Conservation (phyloP, 495 filamentous ascomycete species). For the Xylaria curta region DNA sequence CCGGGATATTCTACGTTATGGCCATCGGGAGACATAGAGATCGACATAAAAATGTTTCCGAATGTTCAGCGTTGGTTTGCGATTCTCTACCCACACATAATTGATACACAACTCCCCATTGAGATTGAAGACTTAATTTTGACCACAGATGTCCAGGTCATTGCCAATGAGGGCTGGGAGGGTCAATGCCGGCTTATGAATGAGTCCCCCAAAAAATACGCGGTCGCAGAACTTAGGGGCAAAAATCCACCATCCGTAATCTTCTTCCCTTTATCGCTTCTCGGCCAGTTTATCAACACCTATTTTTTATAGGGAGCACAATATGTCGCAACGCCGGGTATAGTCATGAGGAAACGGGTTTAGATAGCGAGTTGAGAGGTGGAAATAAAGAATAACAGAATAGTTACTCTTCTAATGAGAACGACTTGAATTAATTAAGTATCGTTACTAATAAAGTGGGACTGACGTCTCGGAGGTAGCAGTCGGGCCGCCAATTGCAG, state of each 20-base stretch:
- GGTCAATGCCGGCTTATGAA: not conserved
- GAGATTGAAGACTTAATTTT: not conserved
- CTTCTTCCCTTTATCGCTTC: not conserved
- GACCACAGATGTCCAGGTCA: not conserved
- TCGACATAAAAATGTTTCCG: too few species aligned
- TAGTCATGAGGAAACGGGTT: not conserved
- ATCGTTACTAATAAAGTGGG: too few species aligned
- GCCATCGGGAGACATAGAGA: too few species aligned
- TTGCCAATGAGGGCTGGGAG: not conserved
- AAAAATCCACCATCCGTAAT: not conserved
- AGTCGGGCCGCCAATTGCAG: constrained; percentile 17
- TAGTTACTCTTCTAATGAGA: not conserved
- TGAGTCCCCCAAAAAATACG: not conserved
- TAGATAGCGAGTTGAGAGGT: not conserved
- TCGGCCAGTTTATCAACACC: not conserved
- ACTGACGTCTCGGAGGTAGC: not conserved
- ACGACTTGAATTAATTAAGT: not conserved
- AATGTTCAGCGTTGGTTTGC: not conserved
- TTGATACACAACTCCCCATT: not conserved
- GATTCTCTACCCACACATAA: not conserved
- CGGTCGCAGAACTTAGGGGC: not conserved
- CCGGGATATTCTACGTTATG: not conserved
- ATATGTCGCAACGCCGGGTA: not conserved
- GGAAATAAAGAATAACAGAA: not conserved
- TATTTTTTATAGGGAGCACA: not conserved